Base-by-base conservation (phyloP, 2,329 filamentous ascomycete genomes). In the Hypomyces perniciosus region DNA sequence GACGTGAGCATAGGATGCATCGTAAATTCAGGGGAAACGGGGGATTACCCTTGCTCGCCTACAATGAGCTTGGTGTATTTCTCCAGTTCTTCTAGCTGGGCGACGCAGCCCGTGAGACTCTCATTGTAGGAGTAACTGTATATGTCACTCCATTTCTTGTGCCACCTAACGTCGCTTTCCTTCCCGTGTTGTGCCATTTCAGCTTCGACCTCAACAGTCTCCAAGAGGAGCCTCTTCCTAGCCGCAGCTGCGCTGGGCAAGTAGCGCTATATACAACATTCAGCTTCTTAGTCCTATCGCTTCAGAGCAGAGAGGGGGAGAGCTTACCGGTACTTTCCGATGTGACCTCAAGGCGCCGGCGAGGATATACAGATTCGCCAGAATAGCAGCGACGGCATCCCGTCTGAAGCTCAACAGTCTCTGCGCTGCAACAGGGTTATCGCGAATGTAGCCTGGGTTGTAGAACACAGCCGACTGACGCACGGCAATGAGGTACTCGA, bases 391-490 rank as follows among this genome's bases (percentile, higher is more conserved):
- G 2, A 82, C 78, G 8, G 79, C 76, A 58, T 83, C 79, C 40
- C 80, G 70, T 8, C 79, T 71, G 52, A 73, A 75, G 5, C 69
- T 65, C 7, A 82, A 67, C 4, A 83, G 68, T 20, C 70, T 69
- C 51, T 73, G 71, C 1, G 72, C 72, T 8, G 74, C 75, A n/a
- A 72, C 66, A 8, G 74, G 68, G 54, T 76, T 72, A 52, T 76
- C 75, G 44, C 74, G 68, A 48, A 78, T 69, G 55, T 75, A 76
- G 33, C 72, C 72, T 1, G 78, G 75, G 51, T 80, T 75, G 59
- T 81, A 81, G 58, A 79, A 79, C 12, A 82, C 63, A 2, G 76
- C 77, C 2, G 78, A 77, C 58, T 83, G 79, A 6, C 80, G 75
- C 4, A 83, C 73, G 13, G 77, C 71, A 28, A 82, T 74, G 50